Evolutionary conservation across 23 red algal species (phyloP), one percentile per base, ranked within the genome.

Genomic region (Gracilariopsis chorda): DNA sequence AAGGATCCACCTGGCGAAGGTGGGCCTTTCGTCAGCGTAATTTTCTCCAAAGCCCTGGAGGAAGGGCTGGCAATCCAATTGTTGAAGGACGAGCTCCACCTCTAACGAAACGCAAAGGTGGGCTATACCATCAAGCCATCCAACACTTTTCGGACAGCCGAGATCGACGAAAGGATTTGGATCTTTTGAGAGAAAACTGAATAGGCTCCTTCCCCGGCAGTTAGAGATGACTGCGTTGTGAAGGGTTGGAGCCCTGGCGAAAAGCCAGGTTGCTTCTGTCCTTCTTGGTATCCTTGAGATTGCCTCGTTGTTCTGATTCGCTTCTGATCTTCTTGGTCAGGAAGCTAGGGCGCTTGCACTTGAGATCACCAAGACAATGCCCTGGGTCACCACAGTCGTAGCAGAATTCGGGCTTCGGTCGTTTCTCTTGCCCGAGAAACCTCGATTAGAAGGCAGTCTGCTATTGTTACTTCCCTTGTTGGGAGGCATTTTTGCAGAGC

Each of bases 201-300:
- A 19, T 29, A 39, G 55, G 28, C 49, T 83, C 53, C 78, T 52
- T 44, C 49, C 56, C 16, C n/a, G 9, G 53, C 28, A 83, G 5
- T 61, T 40, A 61, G 1, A 64, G 29, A 35, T 60, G 35, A 44
- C 35, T 83, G 49, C 28, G 4, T 58, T 83, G 52, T 19, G n/a
- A 44, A 30, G 20, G 28, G 52, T 42, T 58, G 78, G 78, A 83
- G 48, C 78, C 53, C 35, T 83, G n/a, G n/a, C 55, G 78, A 83
- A 83, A 83, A 83, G 3, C 69, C 32, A 4, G 48, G 28, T 61
- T n/a, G n/a, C n/a, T n/a, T n/a, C n/a, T n/a, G n/a, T n/a, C n/a
- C n/a, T n/a, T n/a, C n/a, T n/a, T n/a, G n/a, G n/a, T n/a, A n/a
- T n/a, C n/a, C n/a, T n/a, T n/a, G n/a, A n/a, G n/a, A n/a, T n/a